Evolutionary conservation across 2,329 filamentous ascomycete species (phyloP).

Genomic region (Mycosphaerella sp.): DNA sequence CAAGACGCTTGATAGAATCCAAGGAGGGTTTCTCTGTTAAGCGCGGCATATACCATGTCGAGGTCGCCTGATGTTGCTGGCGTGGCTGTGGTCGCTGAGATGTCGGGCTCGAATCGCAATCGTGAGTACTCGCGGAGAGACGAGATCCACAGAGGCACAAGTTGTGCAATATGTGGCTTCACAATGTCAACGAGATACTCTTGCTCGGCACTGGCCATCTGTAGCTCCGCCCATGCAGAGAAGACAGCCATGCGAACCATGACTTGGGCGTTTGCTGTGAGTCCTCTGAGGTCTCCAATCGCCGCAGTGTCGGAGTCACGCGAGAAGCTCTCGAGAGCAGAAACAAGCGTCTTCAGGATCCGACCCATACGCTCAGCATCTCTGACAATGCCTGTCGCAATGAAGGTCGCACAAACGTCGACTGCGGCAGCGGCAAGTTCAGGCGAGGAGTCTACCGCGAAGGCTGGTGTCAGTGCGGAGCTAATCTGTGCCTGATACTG

Average conservation of each 20-base stretch:
- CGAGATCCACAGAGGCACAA: conserved; percentile 91
- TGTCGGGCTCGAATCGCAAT: conserved; percentile 91
- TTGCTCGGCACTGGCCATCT: conserved; percentile 90
- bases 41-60: conserved; percentile 87
- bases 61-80: conserved; percentile 65
- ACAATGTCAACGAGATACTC: conserved; percentile 82
- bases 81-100: conserved; percentile 80
- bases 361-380: conserved; percentile 98
- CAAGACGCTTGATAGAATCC: conserved; percentile 97
- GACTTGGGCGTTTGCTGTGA: conserved; percentile 92
- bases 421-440: conserved; percentile 94
- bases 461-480: conserved; percentile 90
- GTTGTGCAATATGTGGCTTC: conserved; percentile 77
- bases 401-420: conserved; percentile 96
- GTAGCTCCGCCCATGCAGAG: conserved; percentile 93
- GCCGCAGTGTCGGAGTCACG: conserved; percentile 70
- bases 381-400: conserved; percentile 93
- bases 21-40: conserved; percentile 88
- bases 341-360: conserved; percentile 87
- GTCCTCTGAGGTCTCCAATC: conserved; percentile 85
- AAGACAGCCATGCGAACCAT: conserved; percentile 99
- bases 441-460: conserved; percentile 90
- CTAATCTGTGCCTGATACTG: conserved; percentile 99
- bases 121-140: conserved; percentile 90
- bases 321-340: conserved; percentile 86